Base-by-base conservation (phyloP, 2,329 filamentous ascomycete genomes). In the Chaetomium olivaceum region DNA sequence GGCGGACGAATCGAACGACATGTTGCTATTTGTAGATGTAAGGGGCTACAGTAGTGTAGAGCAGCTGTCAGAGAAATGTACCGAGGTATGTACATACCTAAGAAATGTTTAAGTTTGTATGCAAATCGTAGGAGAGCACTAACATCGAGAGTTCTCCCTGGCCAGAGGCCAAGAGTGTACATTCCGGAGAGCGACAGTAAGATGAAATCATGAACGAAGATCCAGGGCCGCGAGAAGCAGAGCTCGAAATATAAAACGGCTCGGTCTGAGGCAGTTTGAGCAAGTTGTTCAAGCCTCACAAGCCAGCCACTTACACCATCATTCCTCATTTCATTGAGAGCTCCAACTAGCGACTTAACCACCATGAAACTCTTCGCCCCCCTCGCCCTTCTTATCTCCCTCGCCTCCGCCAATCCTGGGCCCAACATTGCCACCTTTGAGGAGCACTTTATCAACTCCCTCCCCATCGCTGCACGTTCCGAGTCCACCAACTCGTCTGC, bases 381-480 rank as follows among this genome's bases (percentile, higher is more conserved):
- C 19, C 16, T 56, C 52, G 52, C 52, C 31, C 19, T 23, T n/a
- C 52, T 56, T 31, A n/a, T 56, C 52, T 56, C 52, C 52, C 52
- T 56, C 4, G 27, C 52, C 52, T 56, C 52, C 7, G 52, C 52
- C 52, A 12, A 31, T n/a, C 33, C 52, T n/a, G 9, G 4, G 14
- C 27, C 21, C 52, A 56, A 56, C 52, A 56, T 56, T 8, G 52
- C 52, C 12, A 56, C 29, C 52, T 56, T 57, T 27, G 55, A 57
- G 55, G 55, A 57, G 11, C 55, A 43, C 21, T 57, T 27, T n/a
- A 57, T 57, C 55, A 57, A 57, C 21, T 25, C 55, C 52, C 29
- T 56, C 52, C 19, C 31, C n/a, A 23, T 16, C 29, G 29, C n/a
- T 36, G 36, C 52, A 12, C 29, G 19, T 56, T 23, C 21, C 29